A percentile compares a stretch with the other conserved stretches of the same genome.
Evolutionary conservation across 805 yeast genomes (phyloP).

Genomic region (Candida stauntonica): DNA sequence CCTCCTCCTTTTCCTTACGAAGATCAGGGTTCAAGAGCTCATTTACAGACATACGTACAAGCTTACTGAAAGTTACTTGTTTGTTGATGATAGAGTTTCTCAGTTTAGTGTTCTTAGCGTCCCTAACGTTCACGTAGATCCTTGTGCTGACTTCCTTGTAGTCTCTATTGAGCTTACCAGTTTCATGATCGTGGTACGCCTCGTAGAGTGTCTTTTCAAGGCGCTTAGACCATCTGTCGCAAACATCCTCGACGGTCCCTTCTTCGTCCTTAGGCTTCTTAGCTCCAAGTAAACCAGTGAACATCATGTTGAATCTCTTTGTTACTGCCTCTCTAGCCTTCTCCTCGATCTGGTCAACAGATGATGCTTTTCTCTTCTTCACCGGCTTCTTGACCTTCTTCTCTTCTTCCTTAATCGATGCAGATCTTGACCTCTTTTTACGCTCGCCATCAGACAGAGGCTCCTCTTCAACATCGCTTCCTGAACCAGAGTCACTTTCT

Average conservation of each 20-base stretch:
- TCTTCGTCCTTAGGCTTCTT: slow-evolving; percentile 30
- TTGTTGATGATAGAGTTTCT: slow-evolving; percentile 54
- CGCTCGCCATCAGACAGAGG: slow-evolving; percentile 1
- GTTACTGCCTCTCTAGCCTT: slow-evolving; percentile 36
- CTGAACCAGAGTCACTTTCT: no score
- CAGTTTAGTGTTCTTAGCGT: slow-evolving; percentile 53
- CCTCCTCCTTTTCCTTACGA: slow-evolving; percentile 63
- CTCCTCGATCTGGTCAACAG: slow-evolving; percentile 12
- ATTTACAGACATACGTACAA: slow-evolving; percentile 64
- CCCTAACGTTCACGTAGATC: slow-evolving; percentile 55
- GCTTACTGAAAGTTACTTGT: slow-evolving; percentile 47
- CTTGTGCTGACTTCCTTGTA: slow-evolving; percentile 67
- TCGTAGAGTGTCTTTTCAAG: slow-evolving; percentile 48
- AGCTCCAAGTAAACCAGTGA: slow-evolving; percentile 38
- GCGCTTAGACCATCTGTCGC: slow-evolving; percentile 43
- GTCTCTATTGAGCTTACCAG: slow-evolving; percentile 23
- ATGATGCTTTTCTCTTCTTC: slow-evolving; percentile 5
- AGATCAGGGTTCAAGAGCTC: slow-evolving; percentile 77
- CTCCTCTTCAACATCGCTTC: no score
- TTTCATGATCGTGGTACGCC: slow-evolving; percentile 30
- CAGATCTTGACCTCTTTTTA: not conserved
- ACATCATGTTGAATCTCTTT: slow-evolving; percentile 46
- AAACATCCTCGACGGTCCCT: slow-evolving; percentile 30
- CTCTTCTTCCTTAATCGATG: not conserved
- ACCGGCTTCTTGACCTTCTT: not conserved